phyloP scores from a whole-genome alignment of 192 early-diverging fungal genomes.

The Dissophora ornata region DNA sequence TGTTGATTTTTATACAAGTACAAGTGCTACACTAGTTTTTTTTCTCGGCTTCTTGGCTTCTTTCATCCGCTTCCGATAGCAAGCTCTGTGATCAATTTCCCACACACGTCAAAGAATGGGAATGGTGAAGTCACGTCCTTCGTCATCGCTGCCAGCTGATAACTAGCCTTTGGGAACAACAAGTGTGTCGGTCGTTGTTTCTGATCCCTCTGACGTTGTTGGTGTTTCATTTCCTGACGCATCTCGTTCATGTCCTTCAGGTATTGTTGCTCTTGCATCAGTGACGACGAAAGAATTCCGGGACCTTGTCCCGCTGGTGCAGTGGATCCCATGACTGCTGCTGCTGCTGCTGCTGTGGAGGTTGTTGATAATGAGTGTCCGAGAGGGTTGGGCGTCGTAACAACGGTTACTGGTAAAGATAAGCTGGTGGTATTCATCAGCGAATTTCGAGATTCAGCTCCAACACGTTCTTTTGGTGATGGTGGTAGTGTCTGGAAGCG shows the following conservation, averaged over 20 bases:
- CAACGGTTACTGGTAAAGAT: too few species aligned
- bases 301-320: too few species aligned
- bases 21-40: neutral
- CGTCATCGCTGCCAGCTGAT: slow-evolving; percentile 35
- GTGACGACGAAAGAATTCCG: slow-evolving; percentile 27
- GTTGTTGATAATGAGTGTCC: too few species aligned
- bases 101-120: slow-evolving; percentile 97
- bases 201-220: slow-evolving; percentile 42
- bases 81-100: slow-evolving; percentile 93
- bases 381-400: too few species aligned
- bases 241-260: slow-evolving; percentile 49
- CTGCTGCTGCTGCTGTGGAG: neutral
- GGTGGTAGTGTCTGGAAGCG: slow-evolving; percentile 13
- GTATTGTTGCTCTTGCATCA: slow-evolving; percentile 41
- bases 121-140: slow-evolving; percentile 73
- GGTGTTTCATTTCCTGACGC: slow-evolving; percentile 37
- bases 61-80: slow-evolving; percentile 72
- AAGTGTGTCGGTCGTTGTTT: slow-evolving; percentile 50
- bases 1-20: slow-evolving; percentile 7
- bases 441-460: too few species aligned
- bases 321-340: too few species aligned
- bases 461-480: too few species aligned
- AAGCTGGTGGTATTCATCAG: neutral
- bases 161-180: slow-evolving; percentile 51
- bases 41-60: slow-evolving; percentile 3